These are phyloP conservation scores for Fusarium chlamydosporum DNA, from an alignment of 2,329 filamentous ascomycete species.

Conservation along the genomic window DNA sequence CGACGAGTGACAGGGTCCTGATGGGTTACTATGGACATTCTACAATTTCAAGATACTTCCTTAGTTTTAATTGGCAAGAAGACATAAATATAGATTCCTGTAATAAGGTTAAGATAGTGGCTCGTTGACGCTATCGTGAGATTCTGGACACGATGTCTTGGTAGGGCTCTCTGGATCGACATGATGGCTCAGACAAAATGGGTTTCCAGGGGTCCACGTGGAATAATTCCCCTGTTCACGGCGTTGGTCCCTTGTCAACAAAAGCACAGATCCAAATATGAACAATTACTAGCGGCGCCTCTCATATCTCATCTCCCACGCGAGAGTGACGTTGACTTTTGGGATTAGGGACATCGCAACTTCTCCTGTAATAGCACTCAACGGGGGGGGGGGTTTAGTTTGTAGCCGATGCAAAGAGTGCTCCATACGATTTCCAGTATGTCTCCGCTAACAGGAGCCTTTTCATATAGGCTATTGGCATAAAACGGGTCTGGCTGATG, in stretches of 20 bases:
- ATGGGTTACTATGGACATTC: no score
- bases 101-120: not conserved
- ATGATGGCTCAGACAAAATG: no score
- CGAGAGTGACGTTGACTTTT: slow-evolving; percentile 10
- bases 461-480: not conserved
- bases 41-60: no score
- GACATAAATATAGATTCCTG: not conserved
- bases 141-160: not conserved
- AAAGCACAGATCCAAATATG: slow-evolving; percentile 3
- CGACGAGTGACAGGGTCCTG: no score
- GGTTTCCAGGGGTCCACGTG: slow-evolving; percentile 15
- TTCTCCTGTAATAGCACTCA: not conserved
- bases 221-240: slow-evolving; percentile 1
- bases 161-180: not conserved
- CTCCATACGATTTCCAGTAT: no score
- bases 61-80: no score
- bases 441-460: not conserved
- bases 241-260: not conserved
- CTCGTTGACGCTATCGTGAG: not conserved
- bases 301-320: slow-evolving; percentile 14
- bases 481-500: not conserved
- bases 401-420: not conserved
- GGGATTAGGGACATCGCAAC: not conserved
- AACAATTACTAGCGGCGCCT: not conserved
- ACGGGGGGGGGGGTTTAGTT: not conserved